These are phyloP conservation scores for Alternaria alternata DNA, from an alignment of 2,329 filamentous ascomycete genomes.

Conservation along the genomic window DNA sequence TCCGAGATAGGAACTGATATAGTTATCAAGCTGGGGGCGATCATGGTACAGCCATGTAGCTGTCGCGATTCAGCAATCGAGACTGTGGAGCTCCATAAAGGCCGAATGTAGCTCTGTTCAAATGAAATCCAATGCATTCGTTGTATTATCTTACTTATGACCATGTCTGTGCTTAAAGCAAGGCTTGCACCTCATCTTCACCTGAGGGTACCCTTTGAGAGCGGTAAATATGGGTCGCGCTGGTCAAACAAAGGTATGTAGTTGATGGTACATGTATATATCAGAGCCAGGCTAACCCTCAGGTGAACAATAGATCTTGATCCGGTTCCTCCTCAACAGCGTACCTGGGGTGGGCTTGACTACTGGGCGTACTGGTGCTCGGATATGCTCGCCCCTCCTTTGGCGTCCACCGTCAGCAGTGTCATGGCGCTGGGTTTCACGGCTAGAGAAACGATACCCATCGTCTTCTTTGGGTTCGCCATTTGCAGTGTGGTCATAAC, in stretches of 20 bases:
- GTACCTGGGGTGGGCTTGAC: conserved; percentile 57
- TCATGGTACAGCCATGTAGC: neutral
- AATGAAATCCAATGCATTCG: neutral
- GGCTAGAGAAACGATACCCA: conserved; percentile 58
- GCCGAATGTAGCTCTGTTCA: fast-evolving
- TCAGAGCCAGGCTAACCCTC: neutral
- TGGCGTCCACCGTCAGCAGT: conserved; percentile 51
- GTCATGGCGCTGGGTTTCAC: conserved; percentile 58
- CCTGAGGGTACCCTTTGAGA: conserved; percentile 49
- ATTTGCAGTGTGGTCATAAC: conserved; percentile 59
- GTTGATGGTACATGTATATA: neutral
- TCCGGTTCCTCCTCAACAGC: conserved; percentile 52
- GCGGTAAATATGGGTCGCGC: conserved; percentile 52
- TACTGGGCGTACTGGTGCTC: conserved; percentile 61
- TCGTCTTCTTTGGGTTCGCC: conserved; percentile 58
- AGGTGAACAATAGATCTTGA: conserved; percentile 37
- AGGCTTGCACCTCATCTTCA: conserved; percentile 51
- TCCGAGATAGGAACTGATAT: neutral
- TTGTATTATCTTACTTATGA: neutral
- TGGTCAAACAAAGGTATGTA: conserved; percentile 59
- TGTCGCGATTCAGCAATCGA: neutral
- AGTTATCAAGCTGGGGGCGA: neutral
- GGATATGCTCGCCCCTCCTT: conserved; percentile 56
- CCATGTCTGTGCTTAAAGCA: conserved; percentile 49
- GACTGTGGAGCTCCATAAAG: neutral